Base-by-base conservation (phyloP, 1,284 basidiomycete species). In the Boletellus sp. region DNA sequence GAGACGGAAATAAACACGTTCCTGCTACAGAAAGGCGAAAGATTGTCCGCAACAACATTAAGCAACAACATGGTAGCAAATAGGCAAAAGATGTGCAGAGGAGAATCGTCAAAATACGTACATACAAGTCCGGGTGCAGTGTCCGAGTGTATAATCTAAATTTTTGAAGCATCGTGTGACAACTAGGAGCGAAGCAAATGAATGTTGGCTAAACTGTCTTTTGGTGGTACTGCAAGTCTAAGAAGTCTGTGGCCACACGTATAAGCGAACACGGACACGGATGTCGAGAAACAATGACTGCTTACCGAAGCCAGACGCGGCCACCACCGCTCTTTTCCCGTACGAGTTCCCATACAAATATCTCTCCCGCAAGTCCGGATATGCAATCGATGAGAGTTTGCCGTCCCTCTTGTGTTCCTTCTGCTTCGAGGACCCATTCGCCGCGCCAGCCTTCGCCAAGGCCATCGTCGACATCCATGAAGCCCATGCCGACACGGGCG, bases 401-500 rank as follows among this genome's bases (percentile, higher is more conserved):
- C 47, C 76, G 72, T 5, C 86, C 87, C 64, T 90, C 86, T 21
- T 68, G 72, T 18, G 86, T 89, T 2, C 87, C 87, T 54, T 87
- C 85, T 3, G 79, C 82, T 65, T 89, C 85, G 22, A 90, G 71
- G 24, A 87, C 72, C 87, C 86, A 90, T 57, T 87, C 84, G 2
- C 85, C 83, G 37, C 76, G 71, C 86, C 86, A 90, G 1, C 85
- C 86, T 21, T 78, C 75, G 12, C 83, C 85, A 33, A 86, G 71
- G 33, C 70, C 73, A 48, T 68, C 65, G 47, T 66, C 66, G 56
- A 60, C 59, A 59, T 58, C 64, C 59, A 52, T 60, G 66, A 53
- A 74, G 69, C 56, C 72, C 71, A 57, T 69, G 59, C 57, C 78
- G 55, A 58, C 71, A 64, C 43, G 85, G 1, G 65, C 69, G 22